A percentile compares a stretch with the other conserved stretches of the same genome.
Conservation (phyloP, 23 red algal species). For the Gracilaria vermiculophylla region DNA sequence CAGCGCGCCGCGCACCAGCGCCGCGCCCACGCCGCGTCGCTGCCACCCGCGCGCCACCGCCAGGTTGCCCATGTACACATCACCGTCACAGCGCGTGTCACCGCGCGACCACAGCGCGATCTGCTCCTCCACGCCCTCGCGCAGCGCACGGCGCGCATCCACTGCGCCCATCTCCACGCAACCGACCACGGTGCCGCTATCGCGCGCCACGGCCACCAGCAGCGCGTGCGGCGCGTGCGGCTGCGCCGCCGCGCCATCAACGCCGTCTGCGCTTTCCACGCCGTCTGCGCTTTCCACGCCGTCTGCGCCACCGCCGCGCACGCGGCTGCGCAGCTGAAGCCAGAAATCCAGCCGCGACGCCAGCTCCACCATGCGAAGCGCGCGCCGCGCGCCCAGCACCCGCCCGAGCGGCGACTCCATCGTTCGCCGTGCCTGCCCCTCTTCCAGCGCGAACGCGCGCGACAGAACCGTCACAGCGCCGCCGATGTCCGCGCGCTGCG, state of each 20-base stretch:
- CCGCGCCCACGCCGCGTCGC: constrained; percentile 23
- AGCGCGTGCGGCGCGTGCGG: constrained; percentile 17
- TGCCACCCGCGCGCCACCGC: constrained; percentile 10
- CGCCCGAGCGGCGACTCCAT: not conserved
- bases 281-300: not conserved
- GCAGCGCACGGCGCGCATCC: not conserved
- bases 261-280: not conserved
- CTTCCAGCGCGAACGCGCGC: not conserved
- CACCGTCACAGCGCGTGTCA: not conserved
- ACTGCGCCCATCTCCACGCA: constrained; percentile 64
- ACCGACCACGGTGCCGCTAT: constrained; percentile 10
- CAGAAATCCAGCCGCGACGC: not conserved
- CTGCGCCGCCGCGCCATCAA: too few relatives aligned
- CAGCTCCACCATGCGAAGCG: not conserved
- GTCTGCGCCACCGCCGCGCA: not conserved
- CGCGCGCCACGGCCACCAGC: constrained; percentile 2
- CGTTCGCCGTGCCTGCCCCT: not conserved
- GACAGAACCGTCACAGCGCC: not conserved
- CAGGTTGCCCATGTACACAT: constrained; percentile 64
- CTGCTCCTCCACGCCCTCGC: not conserved
- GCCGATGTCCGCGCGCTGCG: not conserved
- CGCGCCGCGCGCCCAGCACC: not conserved
- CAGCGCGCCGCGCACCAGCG: constrained; percentile 26
- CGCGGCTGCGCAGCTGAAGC: not conserved
- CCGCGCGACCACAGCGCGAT: not conserved